These are phyloP conservation scores for Discostella stelligera DNA, from an alignment of 352 stramenopile species.

Conservation along the genomic window DNA sequence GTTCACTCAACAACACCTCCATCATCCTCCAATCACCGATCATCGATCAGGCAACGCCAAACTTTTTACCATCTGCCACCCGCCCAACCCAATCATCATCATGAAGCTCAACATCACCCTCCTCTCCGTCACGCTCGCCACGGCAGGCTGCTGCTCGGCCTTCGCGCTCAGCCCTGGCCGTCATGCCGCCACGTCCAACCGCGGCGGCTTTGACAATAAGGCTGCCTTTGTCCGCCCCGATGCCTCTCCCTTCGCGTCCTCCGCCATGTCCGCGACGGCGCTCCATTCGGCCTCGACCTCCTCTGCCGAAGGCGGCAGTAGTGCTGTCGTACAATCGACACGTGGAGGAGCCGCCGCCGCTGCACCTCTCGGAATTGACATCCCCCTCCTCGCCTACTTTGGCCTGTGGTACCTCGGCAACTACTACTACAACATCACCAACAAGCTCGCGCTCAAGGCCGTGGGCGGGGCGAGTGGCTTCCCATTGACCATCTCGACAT, in stretches of 20 bases:
- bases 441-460: slow-evolving; percentile 84
- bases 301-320: background rate
- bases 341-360: slow-evolving; percentile 3
- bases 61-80: too few relatives aligned
- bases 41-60: too few relatives aligned
- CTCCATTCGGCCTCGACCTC: background rate
- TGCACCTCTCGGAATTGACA: slow-evolving; percentile 33
- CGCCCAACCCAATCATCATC: too few relatives aligned
- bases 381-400: slow-evolving; percentile 60
- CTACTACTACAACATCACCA: slow-evolving; percentile 80
- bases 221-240: slow-evolving; percentile 20
- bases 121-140: slow-evolving; percentile 8
- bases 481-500: slow-evolving; percentile 83
- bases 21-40: too few relatives aligned
- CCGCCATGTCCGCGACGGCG: background rate
- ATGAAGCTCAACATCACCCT: slow-evolving; percentile 41
- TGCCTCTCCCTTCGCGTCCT: slow-evolving; percentile 7
- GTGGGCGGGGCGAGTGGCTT: slow-evolving; percentile 77
- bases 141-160: slow-evolving; percentile 17
- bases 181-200: background rate
- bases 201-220: background rate
- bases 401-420: slow-evolving; percentile 71
- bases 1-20: too few relatives aligned
- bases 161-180: slow-evolving; percentile 24
- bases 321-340: background rate